Percentiles rank a stretch among this genome's conserved stretches.
phyloP scores from a whole-genome alignment of 2,329 filamentous ascomycete genomes.

The Lachnellula suecica region DNA sequence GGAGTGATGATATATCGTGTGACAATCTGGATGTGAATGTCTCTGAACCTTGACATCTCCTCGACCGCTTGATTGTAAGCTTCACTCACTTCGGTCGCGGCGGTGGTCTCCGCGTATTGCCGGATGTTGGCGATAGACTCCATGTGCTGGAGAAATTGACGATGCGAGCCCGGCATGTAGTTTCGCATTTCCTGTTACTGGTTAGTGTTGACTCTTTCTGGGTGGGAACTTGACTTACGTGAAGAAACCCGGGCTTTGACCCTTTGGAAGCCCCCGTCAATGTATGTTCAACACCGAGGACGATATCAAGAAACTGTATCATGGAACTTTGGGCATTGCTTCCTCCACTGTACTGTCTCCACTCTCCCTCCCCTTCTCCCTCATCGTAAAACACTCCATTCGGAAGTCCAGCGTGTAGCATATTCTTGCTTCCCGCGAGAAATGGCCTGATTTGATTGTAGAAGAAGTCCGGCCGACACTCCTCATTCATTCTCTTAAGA shows the following conservation, averaged over 20 bases:
- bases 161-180: constrained; percentile 89
- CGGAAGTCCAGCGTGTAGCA: constrained; percentile 80
- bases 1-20: constrained; percentile 88
- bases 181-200: constrained; percentile 64
- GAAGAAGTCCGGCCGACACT: constrained; percentile 83
- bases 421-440: constrained; percentile 89
- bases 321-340: constrained; percentile 92
- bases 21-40: constrained; percentile 88
- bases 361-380: constrained; percentile 62
- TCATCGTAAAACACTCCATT: constrained; percentile 83
- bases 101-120: constrained; percentile 52
- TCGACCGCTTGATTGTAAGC: constrained; percentile 74
- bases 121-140: constrained; percentile 71
- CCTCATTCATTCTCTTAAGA: constrained; percentile 83
- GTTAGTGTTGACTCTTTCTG: background rate
- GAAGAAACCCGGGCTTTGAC: constrained; percentile 23
- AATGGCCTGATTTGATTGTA: constrained; percentile 88
- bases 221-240: constrained; percentile 9
- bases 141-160: constrained; percentile 73
- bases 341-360: constrained; percentile 80
- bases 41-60: constrained; percentile 73
- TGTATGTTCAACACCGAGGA: constrained; percentile 77
- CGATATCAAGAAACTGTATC: constrained; percentile 89
- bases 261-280: constrained; percentile 34
- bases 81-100: constrained; percentile 50